These are phyloP conservation scores for Cladosporium halotolerans DNA, from an alignment of 2,329 filamentous ascomycete species.

Conservation along the genomic window DNA sequence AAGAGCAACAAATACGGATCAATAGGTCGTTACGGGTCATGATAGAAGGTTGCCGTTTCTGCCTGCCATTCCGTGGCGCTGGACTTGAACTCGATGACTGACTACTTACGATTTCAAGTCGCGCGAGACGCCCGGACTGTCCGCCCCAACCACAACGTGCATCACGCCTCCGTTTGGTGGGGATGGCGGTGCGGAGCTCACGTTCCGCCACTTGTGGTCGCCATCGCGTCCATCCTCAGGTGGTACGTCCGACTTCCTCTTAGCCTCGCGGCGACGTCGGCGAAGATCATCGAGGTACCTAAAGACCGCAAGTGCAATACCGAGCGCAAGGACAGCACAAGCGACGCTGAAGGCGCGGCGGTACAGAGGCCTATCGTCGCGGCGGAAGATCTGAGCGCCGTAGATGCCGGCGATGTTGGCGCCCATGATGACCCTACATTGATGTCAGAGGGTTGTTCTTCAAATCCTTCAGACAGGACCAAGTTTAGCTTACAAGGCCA, in stretches of 20 bases:
- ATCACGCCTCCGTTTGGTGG: neutral
- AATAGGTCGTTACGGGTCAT: too few relatives aligned
- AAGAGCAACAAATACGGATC: too few relatives aligned
- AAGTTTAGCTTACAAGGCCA: conserved; percentile 45
- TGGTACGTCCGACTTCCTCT: neutral
- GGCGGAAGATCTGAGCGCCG: conserved; percentile 54
- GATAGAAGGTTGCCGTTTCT: too few relatives aligned
- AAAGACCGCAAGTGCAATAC: conserved; percentile 36
- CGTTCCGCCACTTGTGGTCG: conserved; percentile 1
- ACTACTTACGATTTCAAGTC: neutral
- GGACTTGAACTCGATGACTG: too few relatives aligned
- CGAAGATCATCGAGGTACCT: conserved; percentile 40
- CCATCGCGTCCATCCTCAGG: neutral
- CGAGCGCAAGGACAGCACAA: conserved; percentile 41
- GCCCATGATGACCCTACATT: conserved; percentile 50
- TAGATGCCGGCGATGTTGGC: conserved; percentile 58
- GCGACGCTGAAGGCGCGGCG: conserved; percentile 45
- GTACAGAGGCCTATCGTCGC: conserved; percentile 47
- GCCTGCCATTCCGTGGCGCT: too few relatives aligned
- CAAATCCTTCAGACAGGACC: neutral
- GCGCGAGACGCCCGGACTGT: neutral
- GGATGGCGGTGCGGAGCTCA: neutral
- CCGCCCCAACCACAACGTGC: conserved; percentile 1
- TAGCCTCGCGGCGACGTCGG: conserved; percentile 11
- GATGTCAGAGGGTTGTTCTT: neutral